Percentiles rank a stretch among this genome's conserved stretches.
Conservation (phyloP, 2,329 filamentous ascomycete genomes). For the Monilinia laxa region DNA sequence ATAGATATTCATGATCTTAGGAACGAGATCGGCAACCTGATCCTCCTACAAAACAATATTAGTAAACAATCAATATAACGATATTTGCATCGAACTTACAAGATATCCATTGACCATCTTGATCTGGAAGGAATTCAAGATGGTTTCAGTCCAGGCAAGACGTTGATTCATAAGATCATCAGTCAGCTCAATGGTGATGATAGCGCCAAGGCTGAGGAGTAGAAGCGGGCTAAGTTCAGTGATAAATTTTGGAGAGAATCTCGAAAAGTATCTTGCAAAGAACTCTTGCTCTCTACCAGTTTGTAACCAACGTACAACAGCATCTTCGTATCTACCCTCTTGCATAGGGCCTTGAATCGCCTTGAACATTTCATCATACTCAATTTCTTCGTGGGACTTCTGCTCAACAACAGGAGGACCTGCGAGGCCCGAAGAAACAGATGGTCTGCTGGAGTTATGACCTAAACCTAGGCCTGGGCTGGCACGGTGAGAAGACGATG, state of each 20-base stretch:
- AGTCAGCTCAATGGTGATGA: conserved; percentile 58
- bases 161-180: conserved; percentile 55
- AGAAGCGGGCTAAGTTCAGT: conserved; percentile 60
- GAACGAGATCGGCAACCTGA: conserved; percentile 55
- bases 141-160: conserved; percentile 59
- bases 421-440: conserved; percentile 29
- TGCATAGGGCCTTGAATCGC: conserved; percentile 63
- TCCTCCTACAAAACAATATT: conserved; percentile 47
- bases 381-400: conserved; percentile 39
- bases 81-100: conserved; percentile 37
- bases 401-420: conserved; percentile 24
- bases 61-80: conserved; percentile 28
- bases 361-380: conserved; percentile 56
- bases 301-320: conserved; percentile 67
- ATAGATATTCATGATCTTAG: conserved; percentile 57
- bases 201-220: conserved; percentile 63
- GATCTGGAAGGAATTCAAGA: conserved; percentile 52
- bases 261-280: conserved; percentile 56
- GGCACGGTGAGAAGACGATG: conserved; percentile 22
- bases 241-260: conserved; percentile 53
- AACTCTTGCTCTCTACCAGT: conserved; percentile 61
- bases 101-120: conserved; percentile 37
- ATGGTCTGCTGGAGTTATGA: conserved; percentile 21
- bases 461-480: conserved; percentile 23
- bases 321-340: conserved; percentile 60